Evolutionary conservation across 2,329 filamentous ascomycete genomes (phyloP), one percentile per base, ranked within the genome.

Genomic region (Coniochaeta sp.): DNA sequence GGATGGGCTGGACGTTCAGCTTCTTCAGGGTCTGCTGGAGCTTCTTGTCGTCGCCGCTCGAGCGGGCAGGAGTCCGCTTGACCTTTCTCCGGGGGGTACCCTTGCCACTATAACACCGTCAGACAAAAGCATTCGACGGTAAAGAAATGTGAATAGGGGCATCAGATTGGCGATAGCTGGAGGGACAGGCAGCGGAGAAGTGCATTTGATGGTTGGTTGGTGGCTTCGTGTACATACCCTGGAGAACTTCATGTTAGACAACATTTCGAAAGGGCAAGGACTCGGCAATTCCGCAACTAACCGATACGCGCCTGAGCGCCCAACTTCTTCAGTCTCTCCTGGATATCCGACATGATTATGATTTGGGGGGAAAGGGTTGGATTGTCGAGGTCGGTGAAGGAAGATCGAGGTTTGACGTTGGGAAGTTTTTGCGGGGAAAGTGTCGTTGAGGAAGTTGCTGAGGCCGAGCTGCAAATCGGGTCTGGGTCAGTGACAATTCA

Each of bases 1-100:
- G 93, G 80, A 99, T 98, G 73, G 95, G 95, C 87, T 99, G 95
- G 62, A 96, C 93, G 81, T 98, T 98, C 78, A 99, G 88, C 89
- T 99, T 99, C 90, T 99, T 99, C 69, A 99, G 86, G 65, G 91
- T 83, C 64, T 89, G 87, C 83, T 99, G 95, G 67, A 99, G 91
- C 88, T 99, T 99, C 91, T 97, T 98, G 89, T 99, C 95, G 77
- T 99, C 95, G 78, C 90, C 91, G 76, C 89, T 91, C 68, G 90
- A 90, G 78, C 87, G 90, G 78, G 91, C 91, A 80, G 96, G 91
- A 69, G 93, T 90, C 81, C 96, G 96, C 91, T 98, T 99, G 79
- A 95, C 89, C 87, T 96, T 96, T 83, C 95, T 87, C 83, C 95
- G 87, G 75, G 95, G 95, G 70, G 95, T 97, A 72, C 95, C 95